Evolutionary conservation across 345 rosid genomes (phyloP), one percentile per base, ranked within the genome.

Genomic region (Zanthoxylum bungeanum): DNA sequence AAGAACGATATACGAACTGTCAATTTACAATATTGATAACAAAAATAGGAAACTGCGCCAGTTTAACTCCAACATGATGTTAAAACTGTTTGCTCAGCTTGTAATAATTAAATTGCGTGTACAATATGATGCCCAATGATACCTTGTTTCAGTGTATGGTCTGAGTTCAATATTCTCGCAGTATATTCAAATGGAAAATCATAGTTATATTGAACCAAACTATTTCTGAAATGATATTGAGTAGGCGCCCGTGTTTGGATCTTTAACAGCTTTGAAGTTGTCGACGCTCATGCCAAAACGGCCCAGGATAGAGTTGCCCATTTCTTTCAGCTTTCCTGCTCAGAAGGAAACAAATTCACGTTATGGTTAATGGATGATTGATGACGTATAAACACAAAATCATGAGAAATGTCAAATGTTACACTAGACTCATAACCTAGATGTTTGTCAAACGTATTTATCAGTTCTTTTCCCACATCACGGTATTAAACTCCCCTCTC

Each of bases 251-350:
- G 92, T 89, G 79, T 91, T 95, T 61, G 99, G 98, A 84, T 95
- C 98, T 83, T 95, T 83, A 64, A 93, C 93, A 69, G 97, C 88
- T 81, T 95, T 89, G 88, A 95, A 92, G 85, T 95, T 89, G 83
- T 95, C 99, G 9, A 86, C 64, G 36, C 94, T 93, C 98, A 92
- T 91, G 69, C 98, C 99, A 78, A 91, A 89, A 3, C 88, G 85
- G 55, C 97, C 98, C 70, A 95, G 80, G 66, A 92, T 49, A 4
- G 91, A 85, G 82, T 95, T 89, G 28, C 98, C 98, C 87, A 92
- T 76, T n/a, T 92, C 98, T 77, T 95, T 95, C 65, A 93, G 84
- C 79, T 95, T 95, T 42, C 73, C 98, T 92, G 91, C 75, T 64
- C 75, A 67, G 19, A 60, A 46, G 27, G 59, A 66, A 49, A 64